Conservation (phyloP, 2,329 filamentous ascomycete species). For the Chalara sp. region DNA sequence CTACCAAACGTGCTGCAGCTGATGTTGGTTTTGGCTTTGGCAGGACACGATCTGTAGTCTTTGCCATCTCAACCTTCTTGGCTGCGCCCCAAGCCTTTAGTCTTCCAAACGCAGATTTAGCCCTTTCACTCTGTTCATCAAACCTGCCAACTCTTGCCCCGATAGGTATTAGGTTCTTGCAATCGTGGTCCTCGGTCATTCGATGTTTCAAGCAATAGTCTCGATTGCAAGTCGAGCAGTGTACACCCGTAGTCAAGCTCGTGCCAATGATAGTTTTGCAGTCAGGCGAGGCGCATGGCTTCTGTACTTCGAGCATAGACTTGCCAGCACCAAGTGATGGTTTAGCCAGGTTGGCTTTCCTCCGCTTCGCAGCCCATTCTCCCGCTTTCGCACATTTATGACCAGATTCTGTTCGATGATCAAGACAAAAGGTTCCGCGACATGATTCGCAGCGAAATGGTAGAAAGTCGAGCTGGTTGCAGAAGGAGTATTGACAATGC, state of each 20-base stretch:
- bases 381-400: slow-evolving; percentile 62
- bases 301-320: slow-evolving; percentile 50
- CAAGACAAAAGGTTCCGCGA: slow-evolving; percentile 77
- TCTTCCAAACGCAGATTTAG: slow-evolving; percentile 67
- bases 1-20: slow-evolving; percentile 57
- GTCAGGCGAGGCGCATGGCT: slow-evolving; percentile 57
- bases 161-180: slow-evolving; percentile 62
- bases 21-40: slow-evolving; percentile 58
- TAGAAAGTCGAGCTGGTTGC: slow-evolving; percentile 91
- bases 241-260: slow-evolving; percentile 56
- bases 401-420: slow-evolving; percentile 80
- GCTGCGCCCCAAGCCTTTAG: slow-evolving; percentile 74
- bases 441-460: slow-evolving; percentile 93
- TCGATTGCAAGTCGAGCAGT: slow-evolving; percentile 65
- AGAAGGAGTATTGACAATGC: slow-evolving; percentile 88
- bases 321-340: slow-evolving; percentile 47
- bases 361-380: slow-evolving; percentile 54
- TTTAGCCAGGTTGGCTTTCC: slow-evolving; percentile 45
- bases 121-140: slow-evolving; percentile 50
- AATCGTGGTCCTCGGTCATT: slow-evolving; percentile 76
- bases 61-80: slow-evolving; percentile 47
- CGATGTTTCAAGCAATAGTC: slow-evolving; percentile 75
- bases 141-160: slow-evolving; percentile 42
- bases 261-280: slow-evolving; percentile 71
- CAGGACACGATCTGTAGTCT: slow-evolving; percentile 37